Evolutionary conservation across 257 asterid species (phyloP), one percentile per base, ranked within the genome.

Genomic region (Handroanthus guayacan): DNA sequence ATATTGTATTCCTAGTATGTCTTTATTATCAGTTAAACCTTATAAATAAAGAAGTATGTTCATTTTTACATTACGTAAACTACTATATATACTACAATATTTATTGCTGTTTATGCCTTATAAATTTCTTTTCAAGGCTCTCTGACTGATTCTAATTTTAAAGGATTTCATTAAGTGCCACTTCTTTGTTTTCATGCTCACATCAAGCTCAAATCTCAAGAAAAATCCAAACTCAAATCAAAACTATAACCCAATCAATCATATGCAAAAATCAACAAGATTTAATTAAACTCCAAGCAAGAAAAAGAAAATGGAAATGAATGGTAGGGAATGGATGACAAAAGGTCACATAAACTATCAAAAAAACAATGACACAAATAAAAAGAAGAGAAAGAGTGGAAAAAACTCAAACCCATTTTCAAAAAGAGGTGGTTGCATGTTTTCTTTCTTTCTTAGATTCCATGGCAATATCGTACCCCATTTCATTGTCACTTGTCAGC

Each of bases 401-500:
- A 50, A 76, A 58, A 76, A 58, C 69, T 76, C 62, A 47, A 76
- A 63, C 45, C 44, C 69, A 38, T 7, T 44, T 52, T 3, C 36
- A 71, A 65, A 75, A 58, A 65, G 75, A 37, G 75, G 76, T 79
- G 68, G 75, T 56, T 56, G 12, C 34, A 56, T 37, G 47, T 4
- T 47, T 39, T 18, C 5, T 55, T 25, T 58, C 57, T 74, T 3
- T 43, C 54, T 54, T 4, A 75, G 75, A 75, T 80, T 80, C 78
- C 61, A 75, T 66, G 57, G 47, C 77, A 58, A 16, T 66, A 17
- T 45, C 47, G 48, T 18, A 11, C 72, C 38, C 67, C 77, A 68
- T 79, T 72, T 79, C 77, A 11, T 66, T 81, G 76, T 79, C 82
- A 80, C 52, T 65, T 79, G 65, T 80, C 77, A 76, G 65, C 80